Evolutionary conservation across 768 basidiomycete genomes (phyloP).

Genomic region (Agaricus subrufescens): DNA sequence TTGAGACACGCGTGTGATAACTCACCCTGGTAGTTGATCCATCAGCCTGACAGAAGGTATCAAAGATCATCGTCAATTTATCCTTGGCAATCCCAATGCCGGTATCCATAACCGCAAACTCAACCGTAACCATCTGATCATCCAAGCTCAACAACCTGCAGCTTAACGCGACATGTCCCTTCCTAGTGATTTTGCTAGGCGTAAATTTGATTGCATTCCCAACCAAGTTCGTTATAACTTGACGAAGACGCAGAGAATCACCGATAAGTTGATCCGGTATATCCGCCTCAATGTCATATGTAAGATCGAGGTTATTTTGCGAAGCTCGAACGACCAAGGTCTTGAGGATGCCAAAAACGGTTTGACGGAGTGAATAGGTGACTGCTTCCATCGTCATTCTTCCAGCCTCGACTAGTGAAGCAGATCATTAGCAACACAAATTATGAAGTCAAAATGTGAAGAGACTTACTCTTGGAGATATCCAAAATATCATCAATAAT

Average conservation of each 20-base stretch:
- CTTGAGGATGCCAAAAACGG: slow-evolving; percentile 96
- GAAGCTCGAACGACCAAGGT: slow-evolving; percentile 96
- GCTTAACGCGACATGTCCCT: slow-evolving; percentile 89
- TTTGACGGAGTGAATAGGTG: slow-evolving; percentile 96
- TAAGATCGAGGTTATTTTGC: slow-evolving; percentile 93
- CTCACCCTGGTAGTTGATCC: slow-evolving; percentile 91
- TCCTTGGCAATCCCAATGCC: slow-evolving; percentile 99
- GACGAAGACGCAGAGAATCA: slow-evolving; percentile 89
- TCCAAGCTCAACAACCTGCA: slow-evolving; percentile 76
- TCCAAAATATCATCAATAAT: slow-evolving; percentile 99
- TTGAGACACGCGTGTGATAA: slow-evolving; percentile 7
- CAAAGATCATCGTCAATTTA: slow-evolving; percentile 96
- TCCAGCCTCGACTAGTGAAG: slow-evolving; percentile 83
- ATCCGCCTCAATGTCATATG: slow-evolving; percentile 92
- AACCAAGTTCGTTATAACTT: slow-evolving; percentile 93
- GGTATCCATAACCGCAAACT: slow-evolving; percentile 97
- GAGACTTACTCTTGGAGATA: slow-evolving; percentile 91
- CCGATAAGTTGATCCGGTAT: slow-evolving; percentile 98
- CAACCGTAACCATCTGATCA: slow-evolving; percentile 81
- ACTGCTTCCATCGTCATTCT: slow-evolving; percentile 99
- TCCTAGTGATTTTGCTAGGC: slow-evolving; percentile 67
- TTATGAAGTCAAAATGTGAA: neutral
- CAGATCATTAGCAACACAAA: slow-evolving; percentile 7
- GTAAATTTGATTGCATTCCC: slow-evolving; percentile 99
- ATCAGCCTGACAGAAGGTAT: slow-evolving; percentile 98